Conservation (phyloP, 2,329 filamentous ascomycete species). For the Fusarium odoratissimum region DNA sequence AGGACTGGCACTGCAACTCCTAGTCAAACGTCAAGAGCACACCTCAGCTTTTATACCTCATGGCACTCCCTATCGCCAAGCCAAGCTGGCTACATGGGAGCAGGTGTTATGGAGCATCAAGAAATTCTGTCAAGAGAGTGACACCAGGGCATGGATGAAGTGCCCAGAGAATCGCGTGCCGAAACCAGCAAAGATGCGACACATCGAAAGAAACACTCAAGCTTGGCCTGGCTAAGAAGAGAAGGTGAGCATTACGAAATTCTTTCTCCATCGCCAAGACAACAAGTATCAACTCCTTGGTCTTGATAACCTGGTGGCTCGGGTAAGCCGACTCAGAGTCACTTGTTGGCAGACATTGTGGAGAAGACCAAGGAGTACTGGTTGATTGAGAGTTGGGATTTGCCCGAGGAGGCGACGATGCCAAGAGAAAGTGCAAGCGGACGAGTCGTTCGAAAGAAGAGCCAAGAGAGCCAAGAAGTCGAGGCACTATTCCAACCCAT, state of each 20-base stretch:
- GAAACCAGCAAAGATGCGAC: constrained; percentile 31
- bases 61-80: constrained; percentile 29
- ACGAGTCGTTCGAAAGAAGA: constrained; percentile 21
- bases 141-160: constrained; percentile 16
- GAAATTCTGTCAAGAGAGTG: constrained; percentile 14
- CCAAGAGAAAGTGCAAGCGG: constrained; percentile 30
- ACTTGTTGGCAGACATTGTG: constrained; percentile 29
- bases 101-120: constrained; percentile 12
- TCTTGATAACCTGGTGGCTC: constrained; percentile 24
- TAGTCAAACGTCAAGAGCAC: background rate
- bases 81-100: constrained; percentile 15
- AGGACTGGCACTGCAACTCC: background rate
- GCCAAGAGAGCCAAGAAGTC: constrained; percentile 38
- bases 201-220: constrained; percentile 11
- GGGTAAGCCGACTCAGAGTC: constrained; percentile 26
- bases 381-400: constrained; percentile 29
- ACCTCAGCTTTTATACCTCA: constrained; percentile 32
- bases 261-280: constrained; percentile 34
- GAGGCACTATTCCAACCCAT: constrained; percentile 29
- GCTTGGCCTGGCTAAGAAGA: constrained; percentile 36
- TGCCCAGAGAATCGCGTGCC: constrained; percentile 26
- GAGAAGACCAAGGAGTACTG: constrained; percentile 13
- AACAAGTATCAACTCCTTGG: constrained; percentile 26
- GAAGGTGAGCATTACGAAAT: constrained; percentile 37
- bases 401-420: constrained; percentile 39